A percentile compares a stretch with the other conserved stretches of the same genome.
Evolutionary conservation across 2,329 filamentous ascomycete species (phyloP).

Genomic region (Pseudogymnoascus sp.): DNA sequence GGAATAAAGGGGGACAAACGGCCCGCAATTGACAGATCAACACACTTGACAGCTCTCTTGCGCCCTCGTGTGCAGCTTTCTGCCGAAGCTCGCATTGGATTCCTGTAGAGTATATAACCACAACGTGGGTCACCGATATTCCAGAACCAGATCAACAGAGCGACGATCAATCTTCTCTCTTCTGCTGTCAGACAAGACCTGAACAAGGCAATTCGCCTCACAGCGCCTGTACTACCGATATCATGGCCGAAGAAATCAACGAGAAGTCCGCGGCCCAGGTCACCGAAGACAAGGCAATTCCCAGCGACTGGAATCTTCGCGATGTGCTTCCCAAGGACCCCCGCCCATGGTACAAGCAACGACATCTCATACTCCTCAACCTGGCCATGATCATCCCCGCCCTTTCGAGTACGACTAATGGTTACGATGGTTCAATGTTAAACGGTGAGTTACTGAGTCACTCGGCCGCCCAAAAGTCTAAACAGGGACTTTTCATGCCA

Average conservation of each 20-base stretch:
- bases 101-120: neutral
- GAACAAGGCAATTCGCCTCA: neutral
- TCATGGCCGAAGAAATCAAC: slow-evolving; percentile 4
- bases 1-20: slow-evolving; percentile 4
- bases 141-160: slow-evolving; percentile 2
- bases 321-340: slow-evolving; percentile 13
- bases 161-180: neutral
- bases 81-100: neutral
- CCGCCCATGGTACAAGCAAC: slow-evolving; percentile 18
- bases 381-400: slow-evolving; percentile 13
- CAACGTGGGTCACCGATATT: slow-evolving; percentile 1
- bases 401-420: slow-evolving; percentile 17
- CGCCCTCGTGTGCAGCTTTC: neutral
- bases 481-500: neutral
- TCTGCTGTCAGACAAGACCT: neutral
- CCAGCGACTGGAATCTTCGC: slow-evolving; percentile 3
- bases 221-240: neutral
- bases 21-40: slow-evolving; percentile 5
- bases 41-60: neutral
- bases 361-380: slow-evolving; percentile 17
- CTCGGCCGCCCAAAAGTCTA: neutral
- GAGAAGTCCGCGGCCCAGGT: neutral
- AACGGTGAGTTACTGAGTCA: neutral
- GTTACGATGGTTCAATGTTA: slow-evolving; percentile 14
- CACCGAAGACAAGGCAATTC: neutral